phyloP scores from a whole-genome alignment of 2,329 filamentous ascomycete genomes.

The Hansfordia pulvinata region DNA sequence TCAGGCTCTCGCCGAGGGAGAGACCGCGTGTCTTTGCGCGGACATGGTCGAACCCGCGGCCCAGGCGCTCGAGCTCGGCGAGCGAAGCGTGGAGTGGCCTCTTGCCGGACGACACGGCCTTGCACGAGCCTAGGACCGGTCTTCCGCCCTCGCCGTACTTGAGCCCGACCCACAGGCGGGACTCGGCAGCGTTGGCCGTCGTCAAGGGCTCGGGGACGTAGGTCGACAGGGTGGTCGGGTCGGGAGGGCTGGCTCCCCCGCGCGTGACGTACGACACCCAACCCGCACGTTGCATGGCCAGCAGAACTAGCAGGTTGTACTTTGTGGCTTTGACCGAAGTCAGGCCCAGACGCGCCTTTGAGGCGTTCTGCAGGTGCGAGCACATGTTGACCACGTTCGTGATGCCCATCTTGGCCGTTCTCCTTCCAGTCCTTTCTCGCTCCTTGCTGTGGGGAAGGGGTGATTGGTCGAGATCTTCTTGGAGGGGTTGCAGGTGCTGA shows the following conservation, averaged over 20 bases:
- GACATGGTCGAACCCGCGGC: constrained; percentile 55
- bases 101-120: constrained; percentile 60
- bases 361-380: constrained; percentile 84
- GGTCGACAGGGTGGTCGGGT: constrained; percentile 28
- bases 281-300: constrained; percentile 70
- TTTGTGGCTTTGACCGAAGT: constrained; percentile 74
- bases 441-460: too few species aligned
- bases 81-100: constrained; percentile 55
- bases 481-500: too few species aligned
- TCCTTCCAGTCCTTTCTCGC: too few species aligned
- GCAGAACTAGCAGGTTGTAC: constrained; percentile 61
- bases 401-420: constrained; percentile 46
- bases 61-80: constrained; percentile 46
- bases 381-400: constrained; percentile 66
- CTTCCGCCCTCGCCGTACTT: constrained; percentile 84
- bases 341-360: constrained; percentile 67
- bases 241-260: constrained; percentile 41
- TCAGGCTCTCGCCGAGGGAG: constrained; percentile 70
- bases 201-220: constrained; percentile 45
- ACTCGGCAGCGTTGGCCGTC: constrained; percentile 54
- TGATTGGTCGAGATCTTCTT: neutral
- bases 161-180: constrained; percentile 75
- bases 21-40: constrained; percentile 52
- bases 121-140: constrained; percentile 61
- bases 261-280: constrained; percentile 73